These are phyloP conservation scores for Tetrapyrgos nigripes DNA, from an alignment of 1,284 basidiomycete genomes.

Conservation along the genomic window DNA sequence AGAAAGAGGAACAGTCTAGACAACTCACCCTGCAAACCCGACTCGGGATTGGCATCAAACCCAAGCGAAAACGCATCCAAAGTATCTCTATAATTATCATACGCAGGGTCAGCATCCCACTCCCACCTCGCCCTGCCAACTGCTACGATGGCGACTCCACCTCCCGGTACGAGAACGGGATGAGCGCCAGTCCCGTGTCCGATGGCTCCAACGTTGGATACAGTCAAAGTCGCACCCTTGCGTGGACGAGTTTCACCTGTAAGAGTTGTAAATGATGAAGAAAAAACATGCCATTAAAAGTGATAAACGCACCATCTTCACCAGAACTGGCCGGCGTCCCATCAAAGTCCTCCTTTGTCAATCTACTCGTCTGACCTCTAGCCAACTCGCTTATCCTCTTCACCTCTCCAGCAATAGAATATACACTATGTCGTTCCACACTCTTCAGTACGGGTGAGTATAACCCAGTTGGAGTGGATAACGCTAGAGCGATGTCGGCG, in stretches of 20 bases:
- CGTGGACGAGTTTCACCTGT: conserved; percentile 56
- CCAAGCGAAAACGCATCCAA: conserved; percentile 71
- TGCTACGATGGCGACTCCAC: conserved; percentile 91
- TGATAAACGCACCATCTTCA: not conserved
- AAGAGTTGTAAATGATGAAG: too few relatives aligned
- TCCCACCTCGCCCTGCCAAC: conserved; percentile 86
- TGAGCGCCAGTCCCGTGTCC: conserved; percentile 76
- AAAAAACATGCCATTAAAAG: not conserved
- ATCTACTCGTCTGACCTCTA: conserved; percentile 67
- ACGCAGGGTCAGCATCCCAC: conserved; percentile 64
- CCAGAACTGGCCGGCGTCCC: too few relatives aligned
- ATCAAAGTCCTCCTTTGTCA: conserved; percentile 26
- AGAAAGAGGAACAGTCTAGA: too few relatives aligned
- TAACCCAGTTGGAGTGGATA: conserved; percentile 85
- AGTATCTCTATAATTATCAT: conserved; percentile 56
- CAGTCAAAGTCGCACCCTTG: conserved; percentile 80
- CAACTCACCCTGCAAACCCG: too few relatives aligned
- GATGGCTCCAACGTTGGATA: conserved; percentile 88
- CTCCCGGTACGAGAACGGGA: conserved; percentile 87
- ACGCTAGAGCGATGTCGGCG: conserved; percentile 77
- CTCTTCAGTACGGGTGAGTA: conserved; percentile 85
- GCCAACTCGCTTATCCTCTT: conserved; percentile 68
- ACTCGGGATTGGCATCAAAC: too few relatives aligned
- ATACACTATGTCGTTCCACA: conserved; percentile 66
- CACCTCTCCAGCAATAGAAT: conserved; percentile 70